Conservation (phyloP, 805 yeast genomes). For the Candida berthetii region DNA sequence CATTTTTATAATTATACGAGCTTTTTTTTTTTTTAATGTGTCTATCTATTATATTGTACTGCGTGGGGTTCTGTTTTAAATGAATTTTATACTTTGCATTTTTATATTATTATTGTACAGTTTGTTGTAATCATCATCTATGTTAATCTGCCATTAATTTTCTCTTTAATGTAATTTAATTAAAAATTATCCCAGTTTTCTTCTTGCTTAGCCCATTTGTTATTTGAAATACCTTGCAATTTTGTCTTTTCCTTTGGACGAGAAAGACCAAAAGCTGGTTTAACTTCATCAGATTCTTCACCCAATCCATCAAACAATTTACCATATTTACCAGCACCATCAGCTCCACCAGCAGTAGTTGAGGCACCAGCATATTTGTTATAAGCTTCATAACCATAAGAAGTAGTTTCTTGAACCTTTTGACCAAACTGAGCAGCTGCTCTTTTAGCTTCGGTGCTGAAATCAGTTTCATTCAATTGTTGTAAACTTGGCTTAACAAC, state of each 20-base stretch:
- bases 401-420: slow-evolving; percentile 84
- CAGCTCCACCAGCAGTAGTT: slow-evolving; percentile 15
- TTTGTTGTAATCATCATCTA: too few relatives aligned
- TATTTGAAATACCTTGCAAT: slow-evolving; percentile 41
- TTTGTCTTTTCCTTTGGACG: slow-evolving; percentile 56
- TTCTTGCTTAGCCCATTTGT: slow-evolving; percentile 38
- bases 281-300: slow-evolving; percentile 31
- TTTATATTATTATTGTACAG: too few relatives aligned
- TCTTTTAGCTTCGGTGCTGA: slow-evolving; percentile 73
- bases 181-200: slow-evolving; percentile 70
- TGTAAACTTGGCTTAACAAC: slow-evolving; percentile 90
- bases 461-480: slow-evolving; percentile 73
- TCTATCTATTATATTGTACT: too few relatives aligned
- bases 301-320: slow-evolving; percentile 53
- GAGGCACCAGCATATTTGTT: slow-evolving; percentile 41
- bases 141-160: too few relatives aligned
- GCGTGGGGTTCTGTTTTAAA: too few relatives aligned
- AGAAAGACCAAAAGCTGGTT: slow-evolving; percentile 62
- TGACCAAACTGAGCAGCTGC: slow-evolving; percentile 98
- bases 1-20: too few relatives aligned
- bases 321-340: slow-evolving; percentile 35
- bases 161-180: too few relatives aligned
- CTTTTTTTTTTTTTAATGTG: too few relatives aligned
- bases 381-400: slow-evolving; percentile 65
- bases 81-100: too few relatives aligned